Base-by-base conservation (phyloP, 2,329 filamentous ascomycete genomes). In the Fusarium sp. region DNA sequence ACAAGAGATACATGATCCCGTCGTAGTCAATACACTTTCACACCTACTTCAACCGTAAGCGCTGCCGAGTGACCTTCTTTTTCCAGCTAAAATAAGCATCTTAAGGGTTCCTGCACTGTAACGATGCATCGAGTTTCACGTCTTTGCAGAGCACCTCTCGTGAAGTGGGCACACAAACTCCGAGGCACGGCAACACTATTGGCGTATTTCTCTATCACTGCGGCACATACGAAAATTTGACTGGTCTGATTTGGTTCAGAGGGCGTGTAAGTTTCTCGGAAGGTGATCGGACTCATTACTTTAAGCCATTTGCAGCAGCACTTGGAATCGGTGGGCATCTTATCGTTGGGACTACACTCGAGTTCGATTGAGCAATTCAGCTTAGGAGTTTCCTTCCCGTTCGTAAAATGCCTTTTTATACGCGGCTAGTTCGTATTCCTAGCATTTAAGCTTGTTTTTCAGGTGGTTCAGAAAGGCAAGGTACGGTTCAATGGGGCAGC, bases 161-260 rank as follows among this genome's bases (percentile, higher is more conserved):
- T 41, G 10, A 51, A 46, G 52, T 67, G 48, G 39, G 23, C 23
- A 20, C 25, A 11, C 51, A 44, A 17, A 3, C 22, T 45, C 22
- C 41, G 25, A n/a, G 23, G 37, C 27, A 41, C 32, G 10, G n/a
- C 15, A 45, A 25, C 6, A 37, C 19, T 14, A 44, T 25, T 22
- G 44, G 39, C 14, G 13, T 78, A 10, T 52, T 67, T 20, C 59
- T 81, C 3, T 78, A 75, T 44, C 79, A 81, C 48, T 77, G 79
- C 63, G 52, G 73, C 35, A 53, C 68, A 1, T 78, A 76, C 27
- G 72, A 77, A 8, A 71, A 76, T 43, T 67, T 55, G 2, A 79
- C 77, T 6, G 81, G 80, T 7, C 57, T 79, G 1, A 71, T 83
- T 30, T 30, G 27, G 27, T 4, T 27, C 25, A 27, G 10, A 27